Evolutionary conservation across 2,329 filamentous ascomycete genomes (phyloP).

Genomic region (Thermochaetoides dissita): DNA sequence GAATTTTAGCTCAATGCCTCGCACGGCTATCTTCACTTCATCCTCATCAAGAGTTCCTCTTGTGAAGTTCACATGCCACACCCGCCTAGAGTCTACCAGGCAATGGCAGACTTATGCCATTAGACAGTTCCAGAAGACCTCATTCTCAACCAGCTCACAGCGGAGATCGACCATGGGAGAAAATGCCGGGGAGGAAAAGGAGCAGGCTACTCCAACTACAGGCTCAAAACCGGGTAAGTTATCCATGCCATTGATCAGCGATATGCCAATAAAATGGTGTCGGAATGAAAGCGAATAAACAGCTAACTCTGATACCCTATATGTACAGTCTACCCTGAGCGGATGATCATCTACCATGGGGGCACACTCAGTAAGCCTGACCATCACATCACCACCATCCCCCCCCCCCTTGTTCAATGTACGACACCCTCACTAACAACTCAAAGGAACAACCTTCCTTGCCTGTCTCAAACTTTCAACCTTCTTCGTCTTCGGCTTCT

Average conservation of each 20-base stretch:
- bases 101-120: background rate
- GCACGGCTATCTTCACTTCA: background rate
- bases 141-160: constrained; percentile 3
- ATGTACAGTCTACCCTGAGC: constrained; percentile 36
- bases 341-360: constrained; percentile 60
- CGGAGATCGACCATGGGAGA: background rate
- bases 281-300: too few relatives aligned
- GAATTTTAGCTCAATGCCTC: background rate
- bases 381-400: background rate
- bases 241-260: background rate
- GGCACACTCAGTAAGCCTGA: constrained; percentile 40
- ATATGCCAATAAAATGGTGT: too few relatives aligned
- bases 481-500: constrained; percentile 54
- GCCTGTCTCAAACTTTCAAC: constrained; percentile 59
- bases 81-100: background rate
- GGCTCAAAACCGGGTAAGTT: constrained; percentile 6
- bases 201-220: background rate
- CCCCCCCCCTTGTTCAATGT: background rate
- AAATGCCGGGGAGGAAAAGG: background rate
- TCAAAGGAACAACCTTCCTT: constrained; percentile 43
- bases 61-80: too few relatives aligned
- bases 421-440: background rate
- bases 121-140: background rate
- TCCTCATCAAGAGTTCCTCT: background rate
- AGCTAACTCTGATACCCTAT: background rate